Conservation (phyloP, 495 filamentous ascomycete species). For the Cladorrhinum samala region DNA sequence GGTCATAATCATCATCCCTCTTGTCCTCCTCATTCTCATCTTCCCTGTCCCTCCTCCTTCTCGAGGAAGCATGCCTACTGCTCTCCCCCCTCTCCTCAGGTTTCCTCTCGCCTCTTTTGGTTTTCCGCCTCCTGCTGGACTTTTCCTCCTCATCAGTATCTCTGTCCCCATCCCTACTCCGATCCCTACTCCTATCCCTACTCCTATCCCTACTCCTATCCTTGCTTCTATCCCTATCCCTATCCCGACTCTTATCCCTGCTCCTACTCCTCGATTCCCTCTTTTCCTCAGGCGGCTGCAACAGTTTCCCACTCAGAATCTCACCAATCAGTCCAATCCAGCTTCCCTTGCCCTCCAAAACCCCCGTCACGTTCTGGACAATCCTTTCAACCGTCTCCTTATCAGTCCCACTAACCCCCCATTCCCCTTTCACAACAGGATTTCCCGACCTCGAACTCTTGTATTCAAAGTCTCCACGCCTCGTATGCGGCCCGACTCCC, state of each 20-base stretch:
- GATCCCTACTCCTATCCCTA: constrained; percentile 1
- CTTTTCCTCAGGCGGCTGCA: constrained; percentile 10
- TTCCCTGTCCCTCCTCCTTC: constrained; percentile 3
- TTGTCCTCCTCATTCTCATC: constrained; percentile 8
- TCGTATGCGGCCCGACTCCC: constrained; percentile 12
- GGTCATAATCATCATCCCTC: constrained; percentile 14
- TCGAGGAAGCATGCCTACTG: not conserved
- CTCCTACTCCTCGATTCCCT: not conserved
- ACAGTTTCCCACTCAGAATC: constrained; percentile 20
- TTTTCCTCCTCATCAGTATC: not conserved
- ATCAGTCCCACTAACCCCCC: constrained; percentile 29
- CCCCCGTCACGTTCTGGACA: constrained; percentile 28
- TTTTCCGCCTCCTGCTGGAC: constrained; percentile 1
- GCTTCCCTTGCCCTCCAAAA: constrained; percentile 24
- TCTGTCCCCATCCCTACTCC: constrained; percentile 1
- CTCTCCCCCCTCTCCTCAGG: constrained; percentile 1
- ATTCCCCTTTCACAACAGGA: constrained; percentile 20
- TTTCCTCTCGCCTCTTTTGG: not conserved
- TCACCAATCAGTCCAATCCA: constrained; percentile 26
- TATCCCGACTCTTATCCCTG: constrained; percentile 3
- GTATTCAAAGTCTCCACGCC: constrained; percentile 28
- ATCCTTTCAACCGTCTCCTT: constrained; percentile 26
- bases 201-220: constrained; percentile 3
- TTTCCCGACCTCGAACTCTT: constrained; percentile 8
- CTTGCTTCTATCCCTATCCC: constrained; percentile 1